Evolutionary conservation across 805 yeast species (phyloP).

Genomic region (Yarrowia sp.): DNA sequence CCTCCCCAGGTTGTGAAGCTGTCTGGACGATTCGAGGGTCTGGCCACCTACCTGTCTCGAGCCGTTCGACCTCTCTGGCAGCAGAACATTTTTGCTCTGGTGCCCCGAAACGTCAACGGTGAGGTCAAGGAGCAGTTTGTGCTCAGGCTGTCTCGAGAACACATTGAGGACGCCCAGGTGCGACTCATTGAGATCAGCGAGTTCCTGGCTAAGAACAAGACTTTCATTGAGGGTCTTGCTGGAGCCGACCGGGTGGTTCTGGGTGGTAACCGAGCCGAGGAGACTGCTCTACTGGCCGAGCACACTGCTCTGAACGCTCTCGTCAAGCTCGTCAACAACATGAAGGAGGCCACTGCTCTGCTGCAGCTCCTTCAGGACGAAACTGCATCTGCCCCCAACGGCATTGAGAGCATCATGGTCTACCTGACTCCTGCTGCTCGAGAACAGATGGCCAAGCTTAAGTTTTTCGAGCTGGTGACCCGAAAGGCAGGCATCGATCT

Average conservation of each 20-base stretch:
- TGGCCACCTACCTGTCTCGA: constrained; percentile 78
- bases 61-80: constrained; percentile 83
- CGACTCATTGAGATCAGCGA: constrained; percentile 49
- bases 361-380: constrained; percentile 82
- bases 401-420: constrained; percentile 71
- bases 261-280: constrained; percentile 47
- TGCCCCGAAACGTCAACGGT: constrained; percentile 37
- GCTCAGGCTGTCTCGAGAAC: constrained; percentile 42
- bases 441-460: constrained; percentile 66
- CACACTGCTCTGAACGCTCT: constrained; percentile 84
- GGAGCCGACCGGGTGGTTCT: constrained; percentile 48
- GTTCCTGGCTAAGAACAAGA: constrained; percentile 55
- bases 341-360: constrained; percentile 91
- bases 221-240: constrained; percentile 55
- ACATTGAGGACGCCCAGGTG: constrained; percentile 47
- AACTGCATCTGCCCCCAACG: constrained; percentile 51
- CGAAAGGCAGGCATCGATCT: constrained; percentile 68
- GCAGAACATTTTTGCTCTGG: constrained; percentile 62
- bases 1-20: constrained; percentile 61
- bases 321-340: constrained; percentile 72
- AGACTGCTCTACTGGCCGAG: constrained; percentile 71
- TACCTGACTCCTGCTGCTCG: constrained; percentile 74
- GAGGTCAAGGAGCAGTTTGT: constrained; percentile 44
- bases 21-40: constrained; percentile 91
- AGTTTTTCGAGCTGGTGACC: constrained; percentile 78